phyloP scores from a whole-genome alignment of 345 rosid species.

The Murraya koenigii region DNA sequence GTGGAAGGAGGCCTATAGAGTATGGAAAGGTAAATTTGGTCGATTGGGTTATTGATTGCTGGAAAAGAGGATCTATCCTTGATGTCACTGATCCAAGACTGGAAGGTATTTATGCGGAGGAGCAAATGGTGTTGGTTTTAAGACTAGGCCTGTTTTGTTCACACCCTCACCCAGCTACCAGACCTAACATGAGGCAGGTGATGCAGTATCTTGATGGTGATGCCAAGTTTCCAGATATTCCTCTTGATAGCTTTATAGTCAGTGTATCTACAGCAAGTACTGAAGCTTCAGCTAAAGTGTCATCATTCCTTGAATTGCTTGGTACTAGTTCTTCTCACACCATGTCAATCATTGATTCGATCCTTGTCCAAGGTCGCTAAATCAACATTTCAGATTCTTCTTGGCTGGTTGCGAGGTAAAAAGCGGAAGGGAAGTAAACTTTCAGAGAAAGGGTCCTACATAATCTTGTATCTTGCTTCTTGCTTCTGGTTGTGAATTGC shows the following conservation, averaged over 20 bases:
- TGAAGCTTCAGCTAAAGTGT: not conserved
- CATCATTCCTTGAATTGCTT: not conserved
- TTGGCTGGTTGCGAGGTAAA: not conserved
- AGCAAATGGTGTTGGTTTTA: constrained; percentile 23
- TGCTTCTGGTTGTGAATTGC: no score
- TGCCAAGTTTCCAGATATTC: constrained; percentile 15
- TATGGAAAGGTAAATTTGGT: constrained; percentile 25
- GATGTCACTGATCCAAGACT: constrained; percentile 22
- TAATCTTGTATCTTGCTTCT: not conserved
- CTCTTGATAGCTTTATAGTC: constrained; percentile 7
- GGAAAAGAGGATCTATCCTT: constrained; percentile 13
- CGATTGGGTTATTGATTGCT: constrained; percentile 26
- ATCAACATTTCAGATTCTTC: not conserved
- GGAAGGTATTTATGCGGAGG: not conserved
- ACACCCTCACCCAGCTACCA: not conserved
- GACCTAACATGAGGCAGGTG: constrained; percentile 25
- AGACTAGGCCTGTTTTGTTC: constrained; percentile 25
- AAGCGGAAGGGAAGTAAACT: not conserved
- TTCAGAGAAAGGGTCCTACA: not conserved
- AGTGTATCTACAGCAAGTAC: not conserved
- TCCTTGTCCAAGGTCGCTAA: constrained; percentile 15
- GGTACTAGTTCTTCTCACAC: not conserved
- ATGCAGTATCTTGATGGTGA: constrained; percentile 35
- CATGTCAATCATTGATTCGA: constrained; percentile 23
- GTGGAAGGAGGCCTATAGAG: constrained; percentile 30